Base-by-base conservation (phyloP, 306 rosid genomes). In the Betula pendula region DNA sequence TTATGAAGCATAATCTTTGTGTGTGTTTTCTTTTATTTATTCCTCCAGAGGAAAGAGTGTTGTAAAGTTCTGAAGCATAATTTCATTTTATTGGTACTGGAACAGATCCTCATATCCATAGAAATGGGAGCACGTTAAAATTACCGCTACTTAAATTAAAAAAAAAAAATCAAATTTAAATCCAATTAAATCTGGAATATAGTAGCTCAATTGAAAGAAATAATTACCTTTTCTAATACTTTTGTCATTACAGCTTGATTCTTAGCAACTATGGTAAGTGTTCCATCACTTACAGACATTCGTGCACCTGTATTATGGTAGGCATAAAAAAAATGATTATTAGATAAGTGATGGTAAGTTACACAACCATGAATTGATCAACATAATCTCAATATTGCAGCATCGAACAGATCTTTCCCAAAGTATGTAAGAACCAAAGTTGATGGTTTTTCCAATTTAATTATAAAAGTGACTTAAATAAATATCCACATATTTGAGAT, bases 221-320 rank as follows among this genome's bases (percentile, higher is more conserved):
- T 77, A 66, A 76, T 35, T 80, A 94, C 98, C 98, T 87, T 90
- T 58, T 95, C 98, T 44, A 73, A 85, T 72, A 90, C 88, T 83
- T 83, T 90, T 40, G 89, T 91, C 98, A 95, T 95, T 75, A 85
- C 86, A 74, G 92, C 80, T 77, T 88, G 90, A 82, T 89, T 92
- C 84, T 92, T 95, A 47, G 96, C 93, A 79, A 87, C 81, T 80
- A 95, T 74, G 58, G 97, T 95, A 74, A 95, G 93, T 55, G 96
- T 81, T 80, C 96, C 96, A 82, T 92, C 98, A n/a, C 89, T 88
- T 24, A 95, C 96, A 9, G 96, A 90, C 49, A 95, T 75, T 50
- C 97, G 90, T 63, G 90, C 96, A 85, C 98, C 98, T 95, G 90
- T 63, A 33, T 70, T 66, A 75, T 52, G 44, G 72, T 33, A 49